A percentile compares a stretch with the other conserved stretches of the same genome.
Conservation (phyloP, 1,284 basidiomycete genomes). For the Rhodotorula sp. region DNA sequence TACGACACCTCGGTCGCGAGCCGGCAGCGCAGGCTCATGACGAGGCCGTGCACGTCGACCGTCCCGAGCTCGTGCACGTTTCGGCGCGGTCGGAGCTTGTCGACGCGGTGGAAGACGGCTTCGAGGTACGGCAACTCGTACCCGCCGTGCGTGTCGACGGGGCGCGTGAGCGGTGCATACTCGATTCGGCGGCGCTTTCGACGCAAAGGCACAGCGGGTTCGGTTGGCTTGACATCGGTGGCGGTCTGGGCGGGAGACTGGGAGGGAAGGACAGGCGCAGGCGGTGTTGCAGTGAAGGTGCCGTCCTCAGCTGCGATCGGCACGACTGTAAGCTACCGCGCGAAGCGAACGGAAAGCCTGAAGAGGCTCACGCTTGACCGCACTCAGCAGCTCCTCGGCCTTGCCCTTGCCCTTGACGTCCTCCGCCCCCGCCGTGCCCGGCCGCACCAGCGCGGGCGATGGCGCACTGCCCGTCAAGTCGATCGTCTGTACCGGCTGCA, state of each 20-base stretch:
- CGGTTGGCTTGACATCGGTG: constrained; percentile 36
- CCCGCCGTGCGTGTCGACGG: constrained; percentile 77
- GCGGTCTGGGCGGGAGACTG: too few relatives aligned
- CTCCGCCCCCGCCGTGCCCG: constrained; percentile 3
- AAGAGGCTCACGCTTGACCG: constrained; percentile 10
- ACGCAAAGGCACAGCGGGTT: constrained; percentile 36
- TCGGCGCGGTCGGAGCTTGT: constrained; percentile 62
- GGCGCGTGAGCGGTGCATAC: constrained; percentile 79
- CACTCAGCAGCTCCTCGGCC: background rate
- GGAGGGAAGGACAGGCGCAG: background rate
- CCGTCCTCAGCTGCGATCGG: background rate
- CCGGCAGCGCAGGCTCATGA: constrained; percentile 84
- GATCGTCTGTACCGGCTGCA: background rate
- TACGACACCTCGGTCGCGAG: constrained; percentile 82
- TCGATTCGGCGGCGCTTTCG: constrained; percentile 77
- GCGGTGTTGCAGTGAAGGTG: constrained; percentile 7
- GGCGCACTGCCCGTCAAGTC: background rate
- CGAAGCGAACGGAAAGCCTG: background rate
- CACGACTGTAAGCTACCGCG: background rate
- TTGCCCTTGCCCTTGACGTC: constrained; percentile 25
- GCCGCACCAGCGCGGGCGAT: background rate
- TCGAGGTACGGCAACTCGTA: constrained; percentile 76
- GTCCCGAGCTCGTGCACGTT: constrained; percentile 72
- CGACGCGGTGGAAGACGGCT: constrained; percentile 60
- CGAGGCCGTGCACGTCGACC: constrained; percentile 84